Evolutionary conservation across 345 rosid genomes (phyloP).

Genomic region (Linum tenue): DNA sequence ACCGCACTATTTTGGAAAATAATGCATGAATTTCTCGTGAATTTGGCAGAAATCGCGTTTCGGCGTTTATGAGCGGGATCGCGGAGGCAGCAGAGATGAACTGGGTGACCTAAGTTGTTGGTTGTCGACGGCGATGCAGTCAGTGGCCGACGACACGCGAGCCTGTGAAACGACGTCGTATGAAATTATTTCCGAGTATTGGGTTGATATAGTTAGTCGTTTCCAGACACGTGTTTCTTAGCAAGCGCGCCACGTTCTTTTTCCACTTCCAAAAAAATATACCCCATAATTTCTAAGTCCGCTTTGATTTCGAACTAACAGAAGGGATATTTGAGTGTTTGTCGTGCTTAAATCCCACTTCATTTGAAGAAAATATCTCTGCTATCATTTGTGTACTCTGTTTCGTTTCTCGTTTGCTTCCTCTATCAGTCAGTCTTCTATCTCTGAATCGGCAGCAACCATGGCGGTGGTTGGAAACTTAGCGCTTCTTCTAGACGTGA

Average conservation of each 20-base stretch:
- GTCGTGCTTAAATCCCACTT: not conserved
- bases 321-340: not conserved
- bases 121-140: not conserved
- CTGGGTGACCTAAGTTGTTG: not conserved
- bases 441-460: constrained; percentile 4
- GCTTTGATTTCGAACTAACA: not conserved
- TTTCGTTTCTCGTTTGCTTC: not conserved
- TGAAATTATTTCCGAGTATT: too few relatives aligned
- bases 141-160: not conserved
- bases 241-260: not conserved
- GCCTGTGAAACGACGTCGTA: not conserved
- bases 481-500: constrained; percentile 47
- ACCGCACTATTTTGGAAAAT: too few relatives aligned
- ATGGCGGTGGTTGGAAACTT: constrained; percentile 75
- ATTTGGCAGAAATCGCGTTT: not conserved
- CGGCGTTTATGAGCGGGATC: not conserved
- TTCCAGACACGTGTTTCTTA: not conserved
- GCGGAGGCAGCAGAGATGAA: too few relatives aligned
- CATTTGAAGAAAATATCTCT: not conserved
- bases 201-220: too few relatives aligned
- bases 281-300: not conserved
- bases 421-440: constrained; percentile 2
- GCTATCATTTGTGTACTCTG: not conserved
- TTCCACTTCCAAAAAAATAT: not conserved
- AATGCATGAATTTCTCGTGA: too few relatives aligned